A percentile compares a stretch with the other conserved stretches of the same genome.
These are phyloP conservation scores for Fusarium tjaetaba DNA, from an alignment of 2,329 filamentous ascomycete species.

Conservation along the genomic window DNA sequence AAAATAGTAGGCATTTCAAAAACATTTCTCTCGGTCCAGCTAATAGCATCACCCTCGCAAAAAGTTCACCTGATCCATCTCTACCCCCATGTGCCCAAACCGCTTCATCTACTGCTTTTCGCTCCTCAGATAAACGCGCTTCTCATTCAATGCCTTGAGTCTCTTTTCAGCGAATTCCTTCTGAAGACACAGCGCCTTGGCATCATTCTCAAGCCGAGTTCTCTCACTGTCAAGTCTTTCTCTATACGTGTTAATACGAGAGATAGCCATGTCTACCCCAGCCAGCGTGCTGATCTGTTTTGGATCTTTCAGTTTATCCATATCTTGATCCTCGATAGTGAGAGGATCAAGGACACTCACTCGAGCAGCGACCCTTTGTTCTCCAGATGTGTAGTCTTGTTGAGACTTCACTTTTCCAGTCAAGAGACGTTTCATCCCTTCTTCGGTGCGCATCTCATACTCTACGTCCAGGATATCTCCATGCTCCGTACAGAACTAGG, in stretches of 20 bases:
- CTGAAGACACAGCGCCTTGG: accelerated
- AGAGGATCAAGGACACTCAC: not conserved
- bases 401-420: accelerated
- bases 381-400: accelerated
- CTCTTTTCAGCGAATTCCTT: accelerated
- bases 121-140: not conserved
- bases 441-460: not conserved
- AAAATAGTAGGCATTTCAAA: not conserved
- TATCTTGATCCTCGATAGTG: not conserved
- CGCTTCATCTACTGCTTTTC: not conserved
- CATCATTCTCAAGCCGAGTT: accelerated
- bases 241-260: accelerated
- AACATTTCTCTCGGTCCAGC: not conserved
- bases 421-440: not conserved
- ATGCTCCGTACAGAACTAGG: not conserved
- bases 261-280: not conserved
- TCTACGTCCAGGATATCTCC: not conserved
- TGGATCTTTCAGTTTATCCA: not conserved
- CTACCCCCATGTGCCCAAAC: not conserved
- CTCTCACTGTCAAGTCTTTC: accelerated
- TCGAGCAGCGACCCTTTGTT: accelerated
- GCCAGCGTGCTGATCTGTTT: not conserved
- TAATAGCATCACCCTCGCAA: not conserved
- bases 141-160: accelerated
- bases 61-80: accelerated